Evolutionary conservation across 2,329 filamentous ascomycete species (phyloP), one percentile per base, ranked within the genome.

Genomic region (Claviceps maximensis): DNA sequence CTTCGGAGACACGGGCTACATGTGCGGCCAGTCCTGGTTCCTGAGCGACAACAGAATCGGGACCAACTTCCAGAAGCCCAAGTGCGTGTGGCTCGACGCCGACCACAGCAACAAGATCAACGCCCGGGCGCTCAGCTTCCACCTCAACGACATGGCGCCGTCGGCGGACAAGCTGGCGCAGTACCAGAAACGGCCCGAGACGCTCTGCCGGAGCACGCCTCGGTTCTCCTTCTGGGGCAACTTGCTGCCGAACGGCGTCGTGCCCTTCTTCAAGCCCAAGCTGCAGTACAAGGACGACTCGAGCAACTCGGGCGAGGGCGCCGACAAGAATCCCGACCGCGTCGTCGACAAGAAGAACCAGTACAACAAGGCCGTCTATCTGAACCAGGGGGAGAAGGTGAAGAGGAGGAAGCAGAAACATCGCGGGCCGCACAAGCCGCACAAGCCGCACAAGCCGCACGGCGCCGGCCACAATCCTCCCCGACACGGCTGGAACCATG

Each of bases 231-330:
- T 52, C 50, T 58, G 58, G 58, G 53, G 36, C 1, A 54, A 57
- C 40, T 31, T 60, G 29, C 33, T 54, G 8, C 54, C 58, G 17
- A 57, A 62, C 40, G 56, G 56, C 19, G 48, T 50, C 27, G 57
- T 63, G 23, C 61, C 60, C 17, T 57, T 62, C 40, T 65, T 63
- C 55, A 52, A 61, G 25, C 61, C 61, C 15, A 53, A 54, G 1
- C 54, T 65, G 41, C 50, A 63, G n/a, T 63, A 65, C 50, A 51
- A 58, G 9, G 50, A 41, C 1, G 50, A 62, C 44, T 53, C 56
- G 1, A 23, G 31, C 3, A 51, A 45, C 12, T 52, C 47, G 10
- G 51, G 42, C 9, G 45, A 57, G 9, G 57, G 57, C 3, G 40
- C 47, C 1, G 54, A 58, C n/a, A 48, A 57, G 44, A n/a, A 54